Conservation (phyloP, 2,329 filamentous ascomycete genomes). For the Talaromyces marneffei region DNA sequence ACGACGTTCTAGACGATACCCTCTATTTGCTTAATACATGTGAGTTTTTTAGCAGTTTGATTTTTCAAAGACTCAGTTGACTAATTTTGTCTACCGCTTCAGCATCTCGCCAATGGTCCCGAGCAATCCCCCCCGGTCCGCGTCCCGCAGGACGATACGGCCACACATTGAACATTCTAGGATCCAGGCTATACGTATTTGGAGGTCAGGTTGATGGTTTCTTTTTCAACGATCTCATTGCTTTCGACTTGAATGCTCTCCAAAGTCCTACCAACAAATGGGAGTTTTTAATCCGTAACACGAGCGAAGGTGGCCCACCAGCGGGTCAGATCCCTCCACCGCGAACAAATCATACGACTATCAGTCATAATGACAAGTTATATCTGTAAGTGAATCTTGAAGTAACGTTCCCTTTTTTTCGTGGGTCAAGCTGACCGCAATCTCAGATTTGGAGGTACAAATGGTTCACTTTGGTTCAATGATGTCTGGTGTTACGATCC, state of each 20-base stretch:
- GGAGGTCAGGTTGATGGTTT: constrained; percentile 95
- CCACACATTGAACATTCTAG: constrained; percentile 91
- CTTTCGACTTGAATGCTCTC: constrained; percentile 91
- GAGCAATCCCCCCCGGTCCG: constrained; percentile 78
- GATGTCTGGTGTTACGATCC: constrained; percentile 97
- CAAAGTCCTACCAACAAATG: constrained; percentile 87
- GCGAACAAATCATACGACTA: constrained; percentile 87
- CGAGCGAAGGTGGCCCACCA: constrained; percentile 51
- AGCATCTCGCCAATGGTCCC: constrained; percentile 98
- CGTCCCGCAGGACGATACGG: constrained; percentile 88
- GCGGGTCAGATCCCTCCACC: constrained; percentile 71
- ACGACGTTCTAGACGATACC: constrained; percentile 86
- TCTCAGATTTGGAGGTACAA: constrained; percentile 86
- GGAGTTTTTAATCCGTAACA: constrained; percentile 83
- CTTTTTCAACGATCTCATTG: constrained; percentile 95
- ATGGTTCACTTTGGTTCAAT: constrained; percentile 96
- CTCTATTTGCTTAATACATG: constrained; percentile 96
- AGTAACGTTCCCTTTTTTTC: background rate
- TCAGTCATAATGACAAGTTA: constrained; percentile 88
- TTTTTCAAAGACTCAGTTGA: too few relatives aligned
- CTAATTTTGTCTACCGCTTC: background rate
- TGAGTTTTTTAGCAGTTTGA: constrained; percentile 56
- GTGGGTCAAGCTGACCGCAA: background rate
- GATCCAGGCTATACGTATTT: constrained; percentile 96
- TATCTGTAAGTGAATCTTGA: constrained; percentile 63